Evolutionary conservation across 2,329 filamentous ascomycete species (phyloP).

Genomic region (Sarocladium strictum): DNA sequence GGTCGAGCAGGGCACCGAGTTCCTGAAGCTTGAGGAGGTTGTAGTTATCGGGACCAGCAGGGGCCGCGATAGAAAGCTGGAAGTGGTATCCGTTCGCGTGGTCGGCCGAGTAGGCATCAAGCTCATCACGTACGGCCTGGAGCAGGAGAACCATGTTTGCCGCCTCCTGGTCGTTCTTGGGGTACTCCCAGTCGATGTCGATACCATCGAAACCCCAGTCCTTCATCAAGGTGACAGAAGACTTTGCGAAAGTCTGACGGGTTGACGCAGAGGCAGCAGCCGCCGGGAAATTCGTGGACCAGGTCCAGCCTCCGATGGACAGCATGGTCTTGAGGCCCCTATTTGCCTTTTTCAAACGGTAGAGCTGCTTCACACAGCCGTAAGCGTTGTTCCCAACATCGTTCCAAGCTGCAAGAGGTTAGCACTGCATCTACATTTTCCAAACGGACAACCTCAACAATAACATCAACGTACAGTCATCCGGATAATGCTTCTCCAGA

Average conservation of each 20-base stretch:
- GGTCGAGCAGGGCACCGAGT: conserved; percentile 46
- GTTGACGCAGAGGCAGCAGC: conserved; percentile 58
- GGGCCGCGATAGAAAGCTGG: conserved; percentile 46
- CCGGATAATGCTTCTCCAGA: conserved; percentile 63
- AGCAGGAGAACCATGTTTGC: conserved; percentile 40
- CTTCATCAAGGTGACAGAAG: conserved; percentile 62
- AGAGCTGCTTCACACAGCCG: conserved; percentile 76
- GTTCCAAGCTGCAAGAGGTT: conserved; percentile 42
- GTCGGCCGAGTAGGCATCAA: conserved; percentile 41
- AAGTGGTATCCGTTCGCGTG: conserved; percentile 44
- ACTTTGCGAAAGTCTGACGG: conserved; percentile 61
- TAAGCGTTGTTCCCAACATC: conserved; percentile 67
- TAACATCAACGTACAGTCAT: conserved; percentile 51
- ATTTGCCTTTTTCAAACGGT: conserved; percentile 69
- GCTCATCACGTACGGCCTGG: conserved; percentile 35
- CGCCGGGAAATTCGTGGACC: conserved; percentile 67
- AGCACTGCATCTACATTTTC: conserved; percentile 10
- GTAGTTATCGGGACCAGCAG: conserved; percentile 45
- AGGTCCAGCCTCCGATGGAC: conserved; percentile 82
- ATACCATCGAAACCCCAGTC: conserved; percentile 60
- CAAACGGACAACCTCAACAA: too few relatives aligned
- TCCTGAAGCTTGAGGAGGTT: conserved; percentile 38
- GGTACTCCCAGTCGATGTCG: conserved; percentile 36
- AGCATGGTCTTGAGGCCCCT: conserved; percentile 73
- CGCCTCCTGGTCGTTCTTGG: conserved; percentile 31